Conservation (phyloP, 768 basidiomycete genomes). For the Boletus subparvulus region DNA sequence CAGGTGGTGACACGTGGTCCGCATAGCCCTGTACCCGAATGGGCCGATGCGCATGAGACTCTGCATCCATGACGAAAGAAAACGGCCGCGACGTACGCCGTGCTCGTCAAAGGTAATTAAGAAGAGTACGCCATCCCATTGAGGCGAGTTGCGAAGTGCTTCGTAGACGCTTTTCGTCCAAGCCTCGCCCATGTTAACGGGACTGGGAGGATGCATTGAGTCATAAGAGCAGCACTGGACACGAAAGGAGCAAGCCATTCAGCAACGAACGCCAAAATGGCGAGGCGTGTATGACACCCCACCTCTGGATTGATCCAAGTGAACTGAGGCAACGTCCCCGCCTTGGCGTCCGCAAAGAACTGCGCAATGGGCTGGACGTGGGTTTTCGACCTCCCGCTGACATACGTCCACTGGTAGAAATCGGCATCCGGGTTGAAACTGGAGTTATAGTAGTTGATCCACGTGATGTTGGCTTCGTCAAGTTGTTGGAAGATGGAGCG, state of each 20-base stretch:
- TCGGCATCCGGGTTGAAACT: slow-evolving; percentile 27
- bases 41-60: not conserved
- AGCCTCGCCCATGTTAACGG: slow-evolving; percentile 25
- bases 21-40: slow-evolving; percentile 20
- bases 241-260: not conserved
- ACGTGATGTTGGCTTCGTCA: slow-evolving; percentile 25
- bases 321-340: slow-evolving; percentile 26
- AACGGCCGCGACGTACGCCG: slow-evolving; percentile 11
- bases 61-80: not conserved
- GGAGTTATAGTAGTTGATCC: slow-evolving; percentile 29
- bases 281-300: not conserved
- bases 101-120: slow-evolving; percentile 28
- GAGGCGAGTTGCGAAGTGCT: slow-evolving; percentile 24
- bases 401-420: slow-evolving; percentile 22
- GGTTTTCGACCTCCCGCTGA: slow-evolving; percentile 15
- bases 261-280: not conserved
- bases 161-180: slow-evolving; percentile 27
- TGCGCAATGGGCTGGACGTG: slow-evolving; percentile 16
- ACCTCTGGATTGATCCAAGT: slow-evolving; percentile 31
- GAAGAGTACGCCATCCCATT: slow-evolving; percentile 23
- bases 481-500: slow-evolving; percentile 30
- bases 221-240: slow-evolving; percentile 23
- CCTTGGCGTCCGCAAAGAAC: slow-evolving; percentile 22
- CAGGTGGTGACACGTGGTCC: slow-evolving; percentile 24
- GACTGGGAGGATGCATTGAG: slow-evolving; percentile 29